Conservation (phyloP, 2,329 filamentous ascomycete species). For the Endothia cerciana region DNA sequence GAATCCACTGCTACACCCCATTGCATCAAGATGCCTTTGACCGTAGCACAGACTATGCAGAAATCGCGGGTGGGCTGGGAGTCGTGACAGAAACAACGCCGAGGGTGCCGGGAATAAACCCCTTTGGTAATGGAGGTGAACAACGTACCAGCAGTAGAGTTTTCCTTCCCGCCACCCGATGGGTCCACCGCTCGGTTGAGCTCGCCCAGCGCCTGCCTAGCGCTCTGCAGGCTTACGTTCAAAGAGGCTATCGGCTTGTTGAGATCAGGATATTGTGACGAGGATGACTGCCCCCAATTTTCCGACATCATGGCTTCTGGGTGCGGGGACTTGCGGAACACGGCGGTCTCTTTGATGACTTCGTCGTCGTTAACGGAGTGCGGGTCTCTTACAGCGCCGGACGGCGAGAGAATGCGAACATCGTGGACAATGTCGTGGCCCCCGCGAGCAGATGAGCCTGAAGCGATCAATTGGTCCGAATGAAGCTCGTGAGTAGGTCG, state of each 20-base stretch:
- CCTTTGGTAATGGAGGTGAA: background rate
- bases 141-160: conserved; percentile 21
- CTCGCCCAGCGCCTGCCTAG: conserved; percentile 13
- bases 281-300: conserved; percentile 17
- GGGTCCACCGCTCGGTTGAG: background rate
- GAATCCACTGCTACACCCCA: background rate
- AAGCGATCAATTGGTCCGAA: conserved; percentile 1
- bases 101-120: too few species aligned
- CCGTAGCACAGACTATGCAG: background rate
- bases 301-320: conserved; percentile 21
- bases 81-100: background rate
- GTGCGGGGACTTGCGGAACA: conserved; percentile 28
- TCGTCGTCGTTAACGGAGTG: conserved; percentile 21
- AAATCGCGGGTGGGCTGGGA: background rate
- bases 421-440: conserved; percentile 23
- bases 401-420: conserved; percentile 27
- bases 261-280: background rate
- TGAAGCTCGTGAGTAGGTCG: conserved; percentile 14
- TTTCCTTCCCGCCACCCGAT: conserved; percentile 1
- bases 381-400: conserved; percentile 20
- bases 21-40: background rate
- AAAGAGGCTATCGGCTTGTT: conserved; percentile 10
- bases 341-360: conserved; percentile 15
- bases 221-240: conserved; percentile 15
- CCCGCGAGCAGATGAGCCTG: background rate